A percentile compares a stretch with the other conserved stretches of the same genome.
These are phyloP conservation scores for Myriangium duriaei DNA, from an alignment of 2,329 filamentous ascomycete genomes.

Conservation along the genomic window DNA sequence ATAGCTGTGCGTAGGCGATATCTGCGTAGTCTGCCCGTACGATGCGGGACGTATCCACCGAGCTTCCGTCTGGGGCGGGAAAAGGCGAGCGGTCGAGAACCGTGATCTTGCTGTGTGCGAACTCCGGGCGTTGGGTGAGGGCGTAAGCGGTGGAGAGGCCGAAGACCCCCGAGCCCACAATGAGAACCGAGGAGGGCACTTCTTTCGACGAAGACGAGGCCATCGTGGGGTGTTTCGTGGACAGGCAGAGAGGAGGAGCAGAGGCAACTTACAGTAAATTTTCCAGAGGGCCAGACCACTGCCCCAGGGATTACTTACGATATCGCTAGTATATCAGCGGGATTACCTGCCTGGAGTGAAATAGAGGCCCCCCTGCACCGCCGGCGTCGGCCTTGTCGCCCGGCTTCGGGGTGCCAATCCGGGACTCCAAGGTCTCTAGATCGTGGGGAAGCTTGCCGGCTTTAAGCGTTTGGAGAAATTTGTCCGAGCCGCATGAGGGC, in stretches of 20 bases:
- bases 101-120: slow-evolving; percentile 41
- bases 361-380: no score
- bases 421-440: no score
- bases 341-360: no score
- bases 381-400: no score
- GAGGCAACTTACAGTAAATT: no score
- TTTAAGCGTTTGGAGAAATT: no score
- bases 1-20: slow-evolving; percentile 61
- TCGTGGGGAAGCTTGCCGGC: no score
- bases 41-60: slow-evolving; percentile 48
- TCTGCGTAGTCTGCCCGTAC: slow-evolving; percentile 70
- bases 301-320: no score
- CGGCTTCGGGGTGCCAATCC: no score
- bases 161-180: slow-evolving; percentile 42
- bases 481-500: no score
- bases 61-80: slow-evolving; percentile 41
- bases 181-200: slow-evolving; percentile 32
- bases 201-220: slow-evolving; percentile 8
- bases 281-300: no score
- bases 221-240: not conserved
- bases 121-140: slow-evolving; percentile 48
- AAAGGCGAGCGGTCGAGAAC: slow-evolving; percentile 46
- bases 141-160: slow-evolving; percentile 56
- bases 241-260: not conserved
- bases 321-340: no score